These are phyloP conservation scores for Paramecium caudatum DNA, from an alignment of 73 alveolate species.

Conservation along the genomic window DNA sequence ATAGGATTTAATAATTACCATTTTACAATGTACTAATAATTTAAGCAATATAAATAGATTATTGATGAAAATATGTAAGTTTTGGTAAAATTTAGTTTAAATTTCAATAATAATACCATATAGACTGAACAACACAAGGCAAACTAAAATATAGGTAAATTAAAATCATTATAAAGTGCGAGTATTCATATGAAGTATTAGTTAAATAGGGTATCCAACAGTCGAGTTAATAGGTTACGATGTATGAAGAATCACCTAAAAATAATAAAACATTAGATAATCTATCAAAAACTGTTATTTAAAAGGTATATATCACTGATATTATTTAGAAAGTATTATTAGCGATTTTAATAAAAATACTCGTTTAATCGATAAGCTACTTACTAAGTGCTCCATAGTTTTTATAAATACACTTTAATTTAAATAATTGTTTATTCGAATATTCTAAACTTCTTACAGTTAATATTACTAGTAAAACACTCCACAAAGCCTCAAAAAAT, in stretches of 20 bases:
- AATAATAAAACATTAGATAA: not conserved
- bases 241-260: conserved; percentile 41
- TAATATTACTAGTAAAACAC: not conserved
- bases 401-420: not conserved
- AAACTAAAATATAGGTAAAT: conserved; percentile 8
- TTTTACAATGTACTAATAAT: not conserved
- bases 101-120: not conserved
- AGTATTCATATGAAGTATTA: not conserved
- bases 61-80: not conserved
- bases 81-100: not conserved
- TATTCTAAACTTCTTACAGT: not conserved
- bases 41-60: not conserved
- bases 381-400: not conserved
- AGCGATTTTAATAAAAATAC: conserved; percentile 31
- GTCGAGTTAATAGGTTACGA: not conserved
- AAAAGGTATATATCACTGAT: not conserved
- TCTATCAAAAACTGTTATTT: not conserved
- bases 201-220: not conserved
- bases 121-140: not conserved
- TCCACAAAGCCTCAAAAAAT: not conserved
- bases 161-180: conserved; percentile 1
- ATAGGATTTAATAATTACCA: not conserved
- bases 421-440: conserved; percentile 9
- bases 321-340: conserved; percentile 14
- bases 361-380: conserved; percentile 22